Evolutionary conservation across 2,329 filamentous ascomycete genomes (phyloP).

Genomic region (Aspergillus ochraceoroseus): DNA sequence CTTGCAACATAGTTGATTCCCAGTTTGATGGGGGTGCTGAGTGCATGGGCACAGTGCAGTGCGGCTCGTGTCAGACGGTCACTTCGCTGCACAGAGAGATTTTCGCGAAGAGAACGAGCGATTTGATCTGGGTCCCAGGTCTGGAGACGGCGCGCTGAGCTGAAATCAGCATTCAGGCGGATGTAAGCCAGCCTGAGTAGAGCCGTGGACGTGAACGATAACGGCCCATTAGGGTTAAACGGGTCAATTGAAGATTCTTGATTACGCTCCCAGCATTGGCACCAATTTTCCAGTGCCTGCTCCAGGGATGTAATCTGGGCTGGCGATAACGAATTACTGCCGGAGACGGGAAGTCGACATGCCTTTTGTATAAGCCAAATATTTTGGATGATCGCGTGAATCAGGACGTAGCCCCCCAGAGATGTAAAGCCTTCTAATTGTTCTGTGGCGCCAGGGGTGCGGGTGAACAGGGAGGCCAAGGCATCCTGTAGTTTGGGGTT

Average conservation of each 20-base stretch:
- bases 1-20: constrained; percentile 53
- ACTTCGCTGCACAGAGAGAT: constrained; percentile 43
- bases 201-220: constrained; percentile 35
- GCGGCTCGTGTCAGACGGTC: constrained; percentile 46
- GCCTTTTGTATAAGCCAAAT: constrained; percentile 36
- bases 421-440: constrained; percentile 30
- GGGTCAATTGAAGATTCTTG: constrained; percentile 35
- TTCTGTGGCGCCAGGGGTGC: constrained; percentile 8
- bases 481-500: constrained; percentile 31
- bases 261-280: constrained; percentile 36
- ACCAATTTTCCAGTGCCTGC: constrained; percentile 34
- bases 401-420: constrained; percentile 32
- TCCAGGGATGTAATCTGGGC: constrained; percentile 27
- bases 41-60: constrained; percentile 51
- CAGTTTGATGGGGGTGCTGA: constrained; percentile 53
- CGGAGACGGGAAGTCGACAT: constrained; percentile 24
- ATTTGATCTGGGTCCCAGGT: constrained; percentile 32
- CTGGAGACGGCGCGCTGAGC: constrained; percentile 30
- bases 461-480: constrained; percentile 25
- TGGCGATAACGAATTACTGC: constrained; percentile 22
- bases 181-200: constrained; percentile 34
- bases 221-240: constrained; percentile 32
- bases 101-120: constrained; percentile 30
- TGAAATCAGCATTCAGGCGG: constrained; percentile 34
- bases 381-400: constrained; percentile 32